Evolutionary conservation across 169 alveolate species (phyloP).

Genomic region (Plasmodium relictum): DNA sequence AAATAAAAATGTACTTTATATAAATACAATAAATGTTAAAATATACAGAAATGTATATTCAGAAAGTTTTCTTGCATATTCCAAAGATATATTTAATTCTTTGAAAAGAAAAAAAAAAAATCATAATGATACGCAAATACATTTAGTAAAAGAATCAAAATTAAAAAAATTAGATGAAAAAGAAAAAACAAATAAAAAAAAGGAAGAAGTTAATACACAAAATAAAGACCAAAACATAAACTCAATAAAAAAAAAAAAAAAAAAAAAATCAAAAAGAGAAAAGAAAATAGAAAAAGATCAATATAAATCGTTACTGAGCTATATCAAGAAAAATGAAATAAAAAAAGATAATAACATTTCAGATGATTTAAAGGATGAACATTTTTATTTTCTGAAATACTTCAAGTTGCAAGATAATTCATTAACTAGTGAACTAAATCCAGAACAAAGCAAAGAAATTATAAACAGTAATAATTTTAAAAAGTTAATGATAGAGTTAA

Average conservation of each 20-base stretch:
- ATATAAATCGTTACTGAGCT: not conserved
- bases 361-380: slow-evolving; percentile 8
- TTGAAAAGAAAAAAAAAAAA: too few species aligned
- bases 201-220: too few species aligned
- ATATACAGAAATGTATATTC: too few species aligned
- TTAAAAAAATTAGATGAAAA: too few species aligned
- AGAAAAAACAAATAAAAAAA: too few species aligned
- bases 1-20: too few species aligned
- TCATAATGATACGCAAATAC: too few species aligned
- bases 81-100: too few species aligned
- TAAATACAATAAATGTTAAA: too few species aligned
- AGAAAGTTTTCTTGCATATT: too few species aligned
- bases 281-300: not conserved
- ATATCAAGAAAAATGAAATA: not conserved
- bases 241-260: not conserved
- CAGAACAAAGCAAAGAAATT: slow-evolving; percentile 69
- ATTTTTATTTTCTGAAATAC: slow-evolving; percentile 23
- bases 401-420: slow-evolving; percentile 33
- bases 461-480: slow-evolving; percentile 51
- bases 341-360: not conserved
- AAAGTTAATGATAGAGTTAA: slow-evolving; percentile 46
- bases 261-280: slow-evolving; percentile 10
- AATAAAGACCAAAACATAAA: too few species aligned
- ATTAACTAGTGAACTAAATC: slow-evolving; percentile 38
- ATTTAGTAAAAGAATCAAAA: too few species aligned